Evolutionary conservation across 371 early-diverging fungal species (phyloP).

Genomic region (Conidiobolus incongruus): DNA sequence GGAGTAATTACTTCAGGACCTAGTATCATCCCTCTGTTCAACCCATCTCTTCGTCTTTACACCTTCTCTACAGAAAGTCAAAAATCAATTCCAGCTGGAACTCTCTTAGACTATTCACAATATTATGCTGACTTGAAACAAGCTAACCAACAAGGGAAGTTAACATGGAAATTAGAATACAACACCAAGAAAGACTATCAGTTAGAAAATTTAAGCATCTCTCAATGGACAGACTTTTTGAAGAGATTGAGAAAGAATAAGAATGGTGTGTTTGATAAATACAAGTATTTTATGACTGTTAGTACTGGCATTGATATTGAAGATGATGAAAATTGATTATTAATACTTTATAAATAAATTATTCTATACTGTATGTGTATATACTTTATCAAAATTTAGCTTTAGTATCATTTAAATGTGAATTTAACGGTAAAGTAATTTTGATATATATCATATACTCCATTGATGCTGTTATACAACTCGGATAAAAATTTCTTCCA

Average conservation of each 20-base stretch:
- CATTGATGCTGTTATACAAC: no score
- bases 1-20: conserved; percentile 19
- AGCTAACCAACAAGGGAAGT: conserved; percentile 11
- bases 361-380: no score
- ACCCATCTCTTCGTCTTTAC: conserved; percentile 26
- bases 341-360: no score
- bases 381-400: no score
- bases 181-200: conserved; percentile 15
- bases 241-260: not conserved
- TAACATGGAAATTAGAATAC: conserved; percentile 19
- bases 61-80: conserved; percentile 11
- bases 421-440: no score
- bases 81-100: conserved; percentile 8
- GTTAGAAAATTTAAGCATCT: conserved; percentile 7
- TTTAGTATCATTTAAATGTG: no score
- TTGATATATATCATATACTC: no score
- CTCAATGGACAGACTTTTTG: conserved; percentile 4
- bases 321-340: not conserved
- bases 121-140: conserved; percentile 19
- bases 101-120: conserved; percentile 21
- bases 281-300: not conserved
- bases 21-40: conserved; percentile 20
- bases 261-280: not conserved
- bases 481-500: no score
- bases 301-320: not conserved